A percentile compares a stretch with the other conserved stretches of the same genome.
phyloP scores from a whole-genome alignment of 2,329 filamentous ascomycete species.

The Ophiosphaerella herpotricha region DNA sequence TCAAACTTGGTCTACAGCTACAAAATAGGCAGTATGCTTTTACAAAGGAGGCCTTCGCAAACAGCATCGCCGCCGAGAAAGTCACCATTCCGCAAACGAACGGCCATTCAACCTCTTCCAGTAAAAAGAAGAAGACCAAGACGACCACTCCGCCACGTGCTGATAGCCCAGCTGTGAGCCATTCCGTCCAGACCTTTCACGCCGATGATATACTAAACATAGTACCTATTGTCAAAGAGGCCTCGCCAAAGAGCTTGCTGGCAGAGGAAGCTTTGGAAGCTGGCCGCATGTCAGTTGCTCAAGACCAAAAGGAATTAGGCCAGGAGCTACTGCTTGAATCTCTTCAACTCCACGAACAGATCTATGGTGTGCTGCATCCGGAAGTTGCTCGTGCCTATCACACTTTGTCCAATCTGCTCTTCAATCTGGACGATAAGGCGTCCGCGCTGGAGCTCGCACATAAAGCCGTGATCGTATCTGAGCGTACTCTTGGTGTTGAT shows the following conservation, averaged over 20 bases:
- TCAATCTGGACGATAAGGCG: constrained; percentile 96
- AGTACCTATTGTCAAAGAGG: constrained; percentile 94
- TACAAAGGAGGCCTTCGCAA: constrained; percentile 46
- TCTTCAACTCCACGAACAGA: constrained; percentile 94
- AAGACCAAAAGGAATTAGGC: constrained; percentile 92
- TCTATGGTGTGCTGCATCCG: constrained; percentile 95
- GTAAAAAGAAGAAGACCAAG: constrained; percentile 60
- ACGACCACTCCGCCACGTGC: constrained; percentile 55
- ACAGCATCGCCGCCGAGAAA: constrained; percentile 18
- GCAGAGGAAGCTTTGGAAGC: constrained; percentile 96
- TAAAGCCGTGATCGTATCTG: constrained; percentile 94
- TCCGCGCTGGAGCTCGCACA: constrained; percentile 92
- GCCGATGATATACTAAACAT: constrained; percentile 89
- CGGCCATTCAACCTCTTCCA: constrained; percentile 33
- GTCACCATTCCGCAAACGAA: constrained; percentile 42
- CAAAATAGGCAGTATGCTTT: constrained; percentile 79
- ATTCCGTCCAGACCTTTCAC: constrained; percentile 68
- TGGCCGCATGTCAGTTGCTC: constrained; percentile 92
- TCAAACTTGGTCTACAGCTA: constrained; percentile 90
- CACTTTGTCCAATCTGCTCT: constrained; percentile 92
- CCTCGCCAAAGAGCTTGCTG: constrained; percentile 83
- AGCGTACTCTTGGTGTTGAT: constrained; percentile 91
- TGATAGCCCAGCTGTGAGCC: constrained; percentile 50
- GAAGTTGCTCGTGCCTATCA: constrained; percentile 97
- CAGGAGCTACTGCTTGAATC: constrained; percentile 97